Evolutionary conservation across 495 filamentous ascomycete species (phyloP).

Genomic region (Hypoxylon cercidicola): DNA sequence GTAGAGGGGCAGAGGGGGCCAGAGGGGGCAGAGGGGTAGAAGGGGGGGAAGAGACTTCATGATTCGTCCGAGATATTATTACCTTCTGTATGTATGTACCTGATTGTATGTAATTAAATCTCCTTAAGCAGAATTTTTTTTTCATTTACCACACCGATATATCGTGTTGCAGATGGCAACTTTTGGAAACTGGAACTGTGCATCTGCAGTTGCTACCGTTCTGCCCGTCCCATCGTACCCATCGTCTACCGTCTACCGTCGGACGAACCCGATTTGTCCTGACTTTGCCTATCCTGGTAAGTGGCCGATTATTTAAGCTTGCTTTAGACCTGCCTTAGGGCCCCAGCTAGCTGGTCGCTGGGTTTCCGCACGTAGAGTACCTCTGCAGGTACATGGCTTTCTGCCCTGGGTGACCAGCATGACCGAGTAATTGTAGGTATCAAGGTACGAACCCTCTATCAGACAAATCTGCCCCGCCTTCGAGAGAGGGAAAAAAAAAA

Average conservation of each 20-base stretch:
- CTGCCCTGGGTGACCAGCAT: neutral
- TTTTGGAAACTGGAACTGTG: too few species aligned
- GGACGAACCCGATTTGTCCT: neutral
- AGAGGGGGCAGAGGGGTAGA: slow-evolving; percentile 23
- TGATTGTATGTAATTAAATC: slow-evolving; percentile 32
- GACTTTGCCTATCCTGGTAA: slow-evolving; percentile 38
- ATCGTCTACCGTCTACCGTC: too few species aligned
- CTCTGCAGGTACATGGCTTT: slow-evolving; percentile 12
- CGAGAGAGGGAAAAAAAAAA: slow-evolving; percentile 25
- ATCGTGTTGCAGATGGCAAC: too few species aligned
- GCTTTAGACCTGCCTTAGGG: slow-evolving; percentile 33
- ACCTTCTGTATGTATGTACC: slow-evolving; percentile 21
- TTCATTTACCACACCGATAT: slow-evolving; percentile 11
- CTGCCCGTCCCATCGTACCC: too few species aligned
- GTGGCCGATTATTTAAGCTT: slow-evolving; percentile 41
- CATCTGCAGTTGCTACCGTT: too few species aligned
- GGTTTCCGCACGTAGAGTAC: slow-evolving; percentile 25
- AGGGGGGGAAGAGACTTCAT: slow-evolving; percentile 24
- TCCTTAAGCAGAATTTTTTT: slow-evolving; percentile 4
- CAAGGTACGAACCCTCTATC: slow-evolving; percentile 8
- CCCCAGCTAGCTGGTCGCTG: slow-evolving; percentile 36
- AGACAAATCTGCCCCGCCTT: slow-evolving; percentile 30
- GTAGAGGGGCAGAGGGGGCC: too few species aligned
- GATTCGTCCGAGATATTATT: slow-evolving; percentile 43
- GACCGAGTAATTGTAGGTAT: slow-evolving; percentile 14